These are phyloP conservation scores for Colletotrichum camelliae DNA, from an alignment of 2,329 filamentous ascomycete species.

Conservation along the genomic window DNA sequence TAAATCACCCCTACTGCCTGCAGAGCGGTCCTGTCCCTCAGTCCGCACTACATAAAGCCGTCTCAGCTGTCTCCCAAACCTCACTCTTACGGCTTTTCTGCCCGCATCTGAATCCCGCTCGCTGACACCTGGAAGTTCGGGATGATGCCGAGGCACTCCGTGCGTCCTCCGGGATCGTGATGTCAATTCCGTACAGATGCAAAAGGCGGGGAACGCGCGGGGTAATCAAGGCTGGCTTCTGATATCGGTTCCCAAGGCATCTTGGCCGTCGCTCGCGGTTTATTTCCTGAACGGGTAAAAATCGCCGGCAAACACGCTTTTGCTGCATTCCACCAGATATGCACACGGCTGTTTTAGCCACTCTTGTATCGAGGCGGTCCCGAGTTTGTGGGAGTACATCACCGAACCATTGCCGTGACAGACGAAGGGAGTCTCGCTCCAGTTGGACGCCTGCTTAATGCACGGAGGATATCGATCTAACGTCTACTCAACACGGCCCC, in stretches of 20 bases:
- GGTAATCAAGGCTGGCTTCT: neutral
- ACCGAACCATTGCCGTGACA: neutral
- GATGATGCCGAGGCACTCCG: slow-evolving; percentile 14
- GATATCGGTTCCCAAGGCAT: neutral
- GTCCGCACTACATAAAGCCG: neutral
- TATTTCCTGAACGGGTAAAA: neutral
- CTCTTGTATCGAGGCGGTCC: neutral
- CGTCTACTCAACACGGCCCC: neutral
- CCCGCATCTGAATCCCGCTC: neutral
- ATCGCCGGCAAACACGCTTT: neutral
- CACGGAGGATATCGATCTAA: neutral
- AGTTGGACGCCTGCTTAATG: neutral
- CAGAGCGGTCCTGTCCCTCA: neutral
- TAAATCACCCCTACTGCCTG: neutral
- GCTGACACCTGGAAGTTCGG: neutral
- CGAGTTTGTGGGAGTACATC: neutral
- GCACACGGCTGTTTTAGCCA: neutral
- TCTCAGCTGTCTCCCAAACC: neutral
- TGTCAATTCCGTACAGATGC: neutral
- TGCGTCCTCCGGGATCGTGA: neutral
- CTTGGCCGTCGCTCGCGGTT: neutral
- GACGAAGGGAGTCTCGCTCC: neutral
- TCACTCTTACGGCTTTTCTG: neutral
- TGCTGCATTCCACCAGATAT: neutral
- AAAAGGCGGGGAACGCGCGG: slow-evolving; percentile 21